Base-by-base conservation (phyloP, 73 alveolate species). In the Tetrahymena malaccensis region DNA sequence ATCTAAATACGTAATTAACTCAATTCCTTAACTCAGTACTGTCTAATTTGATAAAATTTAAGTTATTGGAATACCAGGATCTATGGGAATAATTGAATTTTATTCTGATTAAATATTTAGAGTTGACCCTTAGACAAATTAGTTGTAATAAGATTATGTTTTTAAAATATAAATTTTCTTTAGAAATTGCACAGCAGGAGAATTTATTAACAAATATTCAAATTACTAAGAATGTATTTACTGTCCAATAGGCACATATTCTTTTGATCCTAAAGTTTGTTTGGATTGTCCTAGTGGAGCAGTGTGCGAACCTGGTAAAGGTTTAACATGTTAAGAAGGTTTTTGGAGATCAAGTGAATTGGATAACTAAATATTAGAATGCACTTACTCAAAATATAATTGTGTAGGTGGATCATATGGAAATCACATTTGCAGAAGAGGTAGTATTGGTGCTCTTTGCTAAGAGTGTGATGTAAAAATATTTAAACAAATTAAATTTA, bases 271-370 rank as follows among this genome's bases (percentile, higher is more conserved):
- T 94, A 55, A 85, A 57, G 85, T 22, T 19, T 96, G 97, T 43
- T 10, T 34, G 70, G 33, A 8, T 7, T 96, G 97, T 7, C 97
- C 97, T 0, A 58, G 33, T 22, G 95, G 95, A 10, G 97, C 97
- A 56, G 37, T 17, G 12, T 96, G 97, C 50, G 19, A 27, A 35
- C 96, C 96, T 16, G 96, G 97, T 5, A 34, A 35, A 34, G 35
- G 33, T 35, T 35, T 97, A 10, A 43, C 16, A n/a, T 96, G 97
- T 33, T 9, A 43, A 40, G 94, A 93, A 17, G 98, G 97, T 0
- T 97, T 94, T 93, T 97, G 98, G 98, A 96, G 98, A 94, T n/a
- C 93, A 5, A 34, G 94, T 10, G 43, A 85, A 17, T 21, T 25
- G 34, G 93, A 95, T 94, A 97, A 96, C 37, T 93, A 94, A 16